Base-by-base conservation (phyloP, 768 basidiomycete species). In the Leccinum obscurum region DNA sequence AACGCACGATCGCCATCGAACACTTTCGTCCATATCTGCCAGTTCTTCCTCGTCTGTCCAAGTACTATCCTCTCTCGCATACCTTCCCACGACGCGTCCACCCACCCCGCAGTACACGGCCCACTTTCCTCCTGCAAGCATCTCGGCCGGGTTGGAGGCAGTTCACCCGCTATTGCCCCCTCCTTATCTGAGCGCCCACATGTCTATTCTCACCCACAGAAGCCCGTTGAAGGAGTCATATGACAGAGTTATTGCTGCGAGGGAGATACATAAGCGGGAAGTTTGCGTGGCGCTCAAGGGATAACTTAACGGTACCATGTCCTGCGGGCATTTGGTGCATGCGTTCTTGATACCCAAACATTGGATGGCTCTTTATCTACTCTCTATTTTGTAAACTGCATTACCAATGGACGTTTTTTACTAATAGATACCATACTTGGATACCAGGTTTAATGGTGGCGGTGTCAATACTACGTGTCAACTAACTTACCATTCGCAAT, bases 81-180 rank as follows among this genome's bases (percentile, higher is more conserved):
- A 86, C 60, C 75, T 86, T 52, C 84, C 86, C 6, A 66, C 77
- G 10, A 68, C 76, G 17, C 66, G 69, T 13, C 70, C 73, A 39
- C 51, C 75, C 34, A 66, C 75, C 11, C 78, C 77, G 3, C 84
- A 83, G 58, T 71, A 84, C 54, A 78, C 84, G 6, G 76, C 81
- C 8, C 82, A 85, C 73, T 90, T 92, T 75, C 88, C 90, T 9
- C 80, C 84, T 1, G 72, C 76, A n/a, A 86, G 83, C 57, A 79
- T 83, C 17, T 78, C 80, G 52, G 75, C 76, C 24, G 78, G 84
- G 57, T 74, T 84, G 20, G 87, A 90, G 68, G 77, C 75, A 26
- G 83, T 88, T 9, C 90, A 92, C 68, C 83, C 88, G 0, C 77
- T 91, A 17, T 78, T 92, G 24, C 90, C 90, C 0, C 81, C 83